phyloP scores from a whole-genome alignment of 331 rosid species.

The Quercus phellos region DNA sequence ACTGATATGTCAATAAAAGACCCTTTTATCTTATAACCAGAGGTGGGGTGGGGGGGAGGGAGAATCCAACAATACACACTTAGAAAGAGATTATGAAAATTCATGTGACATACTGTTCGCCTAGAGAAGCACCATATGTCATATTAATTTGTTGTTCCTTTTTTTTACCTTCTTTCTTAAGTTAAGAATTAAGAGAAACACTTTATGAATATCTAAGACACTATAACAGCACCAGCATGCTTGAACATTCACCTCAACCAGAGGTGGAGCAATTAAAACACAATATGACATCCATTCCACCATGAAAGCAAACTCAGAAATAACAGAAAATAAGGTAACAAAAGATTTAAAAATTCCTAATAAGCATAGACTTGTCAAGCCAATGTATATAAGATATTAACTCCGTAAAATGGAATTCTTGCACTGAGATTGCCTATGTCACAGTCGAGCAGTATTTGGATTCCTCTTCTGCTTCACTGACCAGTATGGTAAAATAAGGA shows the following conservation, averaged over 20 bases:
- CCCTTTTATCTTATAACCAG: not conserved
- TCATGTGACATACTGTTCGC: not conserved
- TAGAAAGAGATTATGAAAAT: no score
- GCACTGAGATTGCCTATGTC: not conserved
- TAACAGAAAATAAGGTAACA: not conserved
- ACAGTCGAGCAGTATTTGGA: not conserved
- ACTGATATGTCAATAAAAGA: slow-evolving; percentile 1
- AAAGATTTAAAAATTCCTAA: not conserved
- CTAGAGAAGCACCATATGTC: not conserved
- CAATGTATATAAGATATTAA: not conserved
- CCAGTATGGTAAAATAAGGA: not conserved
- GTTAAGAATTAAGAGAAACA: not conserved
- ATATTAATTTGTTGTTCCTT: not conserved
- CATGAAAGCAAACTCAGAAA: not conserved
- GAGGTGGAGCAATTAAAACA: not conserved
- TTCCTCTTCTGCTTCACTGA: not conserved
- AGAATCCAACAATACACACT: no score
- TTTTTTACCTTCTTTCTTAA: not conserved
- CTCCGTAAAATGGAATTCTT: not conserved
- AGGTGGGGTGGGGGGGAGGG: no score
- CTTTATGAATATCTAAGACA: not conserved
- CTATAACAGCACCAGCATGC: not conserved
- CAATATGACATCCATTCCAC: not conserved
- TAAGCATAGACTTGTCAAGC: not conserved
- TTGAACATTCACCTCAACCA: not conserved